Evolutionary conservation across 495 filamentous ascomycete species (phyloP).

Genomic region (Antarctomyces pellizariae): DNA sequence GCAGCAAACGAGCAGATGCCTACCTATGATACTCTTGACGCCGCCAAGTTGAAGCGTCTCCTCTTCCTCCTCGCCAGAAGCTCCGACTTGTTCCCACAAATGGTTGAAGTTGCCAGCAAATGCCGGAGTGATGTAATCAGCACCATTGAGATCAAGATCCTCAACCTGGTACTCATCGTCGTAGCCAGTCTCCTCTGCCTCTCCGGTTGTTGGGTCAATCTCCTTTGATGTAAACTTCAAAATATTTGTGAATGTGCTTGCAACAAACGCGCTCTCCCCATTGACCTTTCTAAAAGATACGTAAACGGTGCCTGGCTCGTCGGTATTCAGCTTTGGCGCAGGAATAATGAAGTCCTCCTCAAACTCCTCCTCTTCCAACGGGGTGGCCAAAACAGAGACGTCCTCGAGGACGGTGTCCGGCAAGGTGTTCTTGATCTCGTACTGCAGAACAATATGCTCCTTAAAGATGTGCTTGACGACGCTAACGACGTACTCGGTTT

Average conservation of each 20-base stretch:
- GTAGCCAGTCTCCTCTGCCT: slow-evolving; percentile 80
- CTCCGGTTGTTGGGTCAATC: slow-evolving; percentile 82
- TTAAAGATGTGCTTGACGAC: slow-evolving; percentile 96
- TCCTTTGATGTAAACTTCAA: slow-evolving; percentile 96
- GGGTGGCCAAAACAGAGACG: slow-evolving; percentile 68
- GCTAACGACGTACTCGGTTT: slow-evolving; percentile 90
- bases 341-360: slow-evolving; percentile 88
- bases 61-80: slow-evolving; percentile 65
- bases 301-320: slow-evolving; percentile 79
- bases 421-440: slow-evolving; percentile 94
- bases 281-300: slow-evolving; percentile 74
- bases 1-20: slow-evolving; percentile 13
- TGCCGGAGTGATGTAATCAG: slow-evolving; percentile 80
- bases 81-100: slow-evolving; percentile 87
- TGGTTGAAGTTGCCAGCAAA: slow-evolving; percentile 91
- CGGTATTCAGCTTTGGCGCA: slow-evolving; percentile 51
- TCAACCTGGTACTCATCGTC: slow-evolving; percentile 96
- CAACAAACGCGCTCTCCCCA: slow-evolving; percentile 45
- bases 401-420: slow-evolving; percentile 75
- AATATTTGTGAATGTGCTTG: slow-evolving; percentile 67
- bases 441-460: slow-evolving; percentile 87
- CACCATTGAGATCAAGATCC: slow-evolving; percentile 74
- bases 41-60: slow-evolving; percentile 81
- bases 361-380: slow-evolving; percentile 59
- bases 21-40: slow-evolving; percentile 84